Evolutionary conservation across 2,329 filamentous ascomycete species (phyloP), one percentile per base, ranked within the genome.

Genomic region (Botrytis aclada): DNA sequence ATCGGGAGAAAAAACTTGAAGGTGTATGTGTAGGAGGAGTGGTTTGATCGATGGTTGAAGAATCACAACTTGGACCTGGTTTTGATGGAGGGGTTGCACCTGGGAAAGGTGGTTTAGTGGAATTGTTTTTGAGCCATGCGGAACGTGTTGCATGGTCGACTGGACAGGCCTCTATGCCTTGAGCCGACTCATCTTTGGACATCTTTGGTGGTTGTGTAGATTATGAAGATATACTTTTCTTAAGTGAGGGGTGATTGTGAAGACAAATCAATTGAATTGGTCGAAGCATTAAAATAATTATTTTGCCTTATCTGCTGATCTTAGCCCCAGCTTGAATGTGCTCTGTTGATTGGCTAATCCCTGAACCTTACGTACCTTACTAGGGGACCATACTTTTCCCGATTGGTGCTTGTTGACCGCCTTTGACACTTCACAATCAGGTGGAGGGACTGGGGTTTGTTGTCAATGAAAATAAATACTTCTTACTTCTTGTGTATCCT

Each of bases 111-210:
- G 73, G 58, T 76, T 80, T 75, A 72, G 69, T 70, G 37, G 74
- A 71, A 71, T 80, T 79, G 74, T 80, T 75, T 74, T 81, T 86
- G 54, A 98, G 88, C 95, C 95, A 99, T 78, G 92, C 89, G 79
- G 94, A 92, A 79, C 96, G 92, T 70, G 94, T 92, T 79, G 93
- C 93, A 84, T 95, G 92, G 83, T 98, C 95, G 79, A 98, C 94
- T 8, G 96, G 96, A 80, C 96, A 98, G 73, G 86, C 86, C 76
- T 84, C 82, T 71, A 41, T 62, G 32, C 82, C 78, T 69, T 79
- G 77, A 64, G 76, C 45, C 69, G 76, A 75, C 54, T 74, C 71
- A n/a, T 77, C 75, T 75, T 80, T 80, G 22, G 79, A 72, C 79
- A 80, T 80, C 14, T 56, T 54, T 75, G 60, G 58, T 51, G 61